Evolutionary conservation across 129 eudicot genomes (phyloP).

Genomic region (Deinandra increscens): DNA sequence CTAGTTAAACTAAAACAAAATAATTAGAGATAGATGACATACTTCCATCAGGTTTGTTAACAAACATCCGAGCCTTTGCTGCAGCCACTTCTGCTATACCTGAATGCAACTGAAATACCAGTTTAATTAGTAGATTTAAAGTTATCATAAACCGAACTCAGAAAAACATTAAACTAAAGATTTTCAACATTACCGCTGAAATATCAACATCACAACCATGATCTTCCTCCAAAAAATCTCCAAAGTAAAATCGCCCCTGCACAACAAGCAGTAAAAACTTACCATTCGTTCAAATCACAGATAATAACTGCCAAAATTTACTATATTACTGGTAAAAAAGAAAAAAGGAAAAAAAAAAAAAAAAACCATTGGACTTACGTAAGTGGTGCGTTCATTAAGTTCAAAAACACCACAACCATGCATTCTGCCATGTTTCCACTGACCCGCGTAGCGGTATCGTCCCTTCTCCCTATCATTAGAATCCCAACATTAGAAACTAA

Average conservation of each 20-base stretch:
- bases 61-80: slow-evolving; percentile 95
- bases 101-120: slow-evolving; percentile 73
- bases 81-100: slow-evolving; percentile 97
- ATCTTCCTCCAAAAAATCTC: slow-evolving; percentile 62
- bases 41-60: slow-evolving; percentile 98
- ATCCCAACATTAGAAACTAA: not conserved
- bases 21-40: slow-evolving; percentile 23
- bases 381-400: slow-evolving; percentile 71
- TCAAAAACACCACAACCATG: slow-evolving; percentile 84
- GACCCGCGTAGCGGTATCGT: slow-evolving; percentile 93
- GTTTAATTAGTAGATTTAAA: slow-evolving; percentile 24
- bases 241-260: slow-evolving; percentile 96
- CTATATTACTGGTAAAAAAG: not conserved
- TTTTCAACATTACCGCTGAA: slow-evolving; percentile 54
- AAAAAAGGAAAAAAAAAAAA: slow-evolving; percentile 2
- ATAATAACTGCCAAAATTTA: not conserved
- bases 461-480: slow-evolving; percentile 75
- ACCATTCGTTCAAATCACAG: slow-evolving; percentile 15
- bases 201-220: slow-evolving; percentile 71
- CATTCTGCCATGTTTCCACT: slow-evolving; percentile 95
- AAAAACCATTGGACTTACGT: slow-evolving; percentile 45
- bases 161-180: not conserved
- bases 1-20: not conserved
- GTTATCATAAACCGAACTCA: slow-evolving; percentile 6
- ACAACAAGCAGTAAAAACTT: slow-evolving; percentile 19